These are phyloP conservation scores for Verticillium tricorpus DNA, from an alignment of 2,329 filamentous ascomycete species.

Conservation along the genomic window DNA sequence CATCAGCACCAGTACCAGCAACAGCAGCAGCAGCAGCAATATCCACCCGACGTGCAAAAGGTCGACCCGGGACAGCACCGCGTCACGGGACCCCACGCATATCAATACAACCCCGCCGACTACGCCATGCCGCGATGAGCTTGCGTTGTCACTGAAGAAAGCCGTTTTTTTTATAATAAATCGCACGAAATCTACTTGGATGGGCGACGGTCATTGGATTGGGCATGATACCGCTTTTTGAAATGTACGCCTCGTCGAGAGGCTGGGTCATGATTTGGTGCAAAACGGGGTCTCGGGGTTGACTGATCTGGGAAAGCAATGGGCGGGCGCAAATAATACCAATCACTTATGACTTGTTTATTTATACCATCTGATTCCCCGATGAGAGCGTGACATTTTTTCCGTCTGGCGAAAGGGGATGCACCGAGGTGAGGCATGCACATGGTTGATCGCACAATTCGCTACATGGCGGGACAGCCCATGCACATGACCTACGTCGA, in stretches of 20 bases:
- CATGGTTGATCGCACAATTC: too few species aligned
- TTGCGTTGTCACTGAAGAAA: too few species aligned
- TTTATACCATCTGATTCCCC: background rate
- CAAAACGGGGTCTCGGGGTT: background rate
- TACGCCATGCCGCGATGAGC: conserved; percentile 21
- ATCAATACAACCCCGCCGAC: conserved; percentile 34
- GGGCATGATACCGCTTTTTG: too few species aligned
- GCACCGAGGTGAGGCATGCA: too few species aligned
- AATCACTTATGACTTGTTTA: background rate
- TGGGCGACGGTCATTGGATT: background rate
- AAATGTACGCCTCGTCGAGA: too few species aligned
- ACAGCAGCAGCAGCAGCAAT: conserved; percentile 1
- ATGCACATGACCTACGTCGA: background rate
- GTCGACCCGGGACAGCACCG: conserved; percentile 12
- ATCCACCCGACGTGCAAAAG: conserved; percentile 1
- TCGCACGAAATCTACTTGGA: too few species aligned
- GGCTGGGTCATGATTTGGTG: background rate
- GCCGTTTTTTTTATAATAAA: too few species aligned
- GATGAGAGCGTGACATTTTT: too few species aligned
- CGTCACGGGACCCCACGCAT: conserved; percentile 6
- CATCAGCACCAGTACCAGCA: conserved; percentile 6
- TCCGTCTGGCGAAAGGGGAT: too few species aligned
- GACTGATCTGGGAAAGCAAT: too few species aligned
- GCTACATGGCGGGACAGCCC: background rate
- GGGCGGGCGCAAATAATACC: background rate